Evolutionary conservation across 805 yeast genomes (phyloP), one percentile per base, ranked within the genome.

Genomic region (Candida orba): DNA sequence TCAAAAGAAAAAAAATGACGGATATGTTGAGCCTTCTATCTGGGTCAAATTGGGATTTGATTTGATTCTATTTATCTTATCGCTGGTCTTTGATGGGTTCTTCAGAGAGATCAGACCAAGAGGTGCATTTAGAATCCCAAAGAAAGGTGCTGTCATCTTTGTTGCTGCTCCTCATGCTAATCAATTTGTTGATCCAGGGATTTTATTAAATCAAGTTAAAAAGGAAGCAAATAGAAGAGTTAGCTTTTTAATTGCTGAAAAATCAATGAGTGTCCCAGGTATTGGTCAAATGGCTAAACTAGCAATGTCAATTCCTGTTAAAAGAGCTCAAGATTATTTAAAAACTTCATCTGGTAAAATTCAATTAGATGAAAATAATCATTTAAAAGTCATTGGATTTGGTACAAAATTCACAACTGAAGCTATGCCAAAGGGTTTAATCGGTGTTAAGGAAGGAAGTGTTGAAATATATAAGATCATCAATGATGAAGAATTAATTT

Each of bases 111-210:
- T 91, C 49, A 73, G 87, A 42, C 79, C 93, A 4, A 73, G 98
- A 47, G 96, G 97, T 1, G 88, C 95, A 1, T 87, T 78, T 65
- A 75, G 75, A 38, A 72, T 78, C 40, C 84, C 84, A 13, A 69
- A 73, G 27, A 63, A 73, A 9, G 97, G 96, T 0, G 91, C 98
- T 0, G 81, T 89, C 8, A 83, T 91, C 43, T 82, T 93, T 49
- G 98, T 93, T 31, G 95, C 93, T 10, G 99, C 96, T 2, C 98
- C 98, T 2, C 99, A 91, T 67, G 95, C 96, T n/a, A 87, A 87
- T 58, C 95, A 87, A 56, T 85, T 84, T 49, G 79, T 84, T 31
- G 86, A 79, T 52, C 91, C 93, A 2, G 77, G 90, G 39, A 74
- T 93, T 41, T 69, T 93, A 38, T 81, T 87, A 84, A 81, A 84